Evolutionary conservation across 331 rosid species (phyloP).

Genomic region (Spiraea crenata): DNA sequence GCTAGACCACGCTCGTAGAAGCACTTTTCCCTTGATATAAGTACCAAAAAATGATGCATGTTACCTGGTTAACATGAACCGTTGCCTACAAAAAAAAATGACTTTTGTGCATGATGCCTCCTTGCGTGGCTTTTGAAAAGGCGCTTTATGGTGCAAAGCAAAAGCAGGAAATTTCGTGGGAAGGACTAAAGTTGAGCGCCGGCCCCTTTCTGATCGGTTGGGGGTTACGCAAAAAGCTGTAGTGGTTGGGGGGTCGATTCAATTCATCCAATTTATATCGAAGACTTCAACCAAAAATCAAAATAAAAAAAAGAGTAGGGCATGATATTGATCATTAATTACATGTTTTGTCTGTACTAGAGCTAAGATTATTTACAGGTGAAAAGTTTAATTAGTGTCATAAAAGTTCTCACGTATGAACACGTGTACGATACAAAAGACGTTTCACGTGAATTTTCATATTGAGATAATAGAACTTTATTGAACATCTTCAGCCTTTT

Average conservation of each 20-base stretch:
- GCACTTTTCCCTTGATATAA: not conserved
- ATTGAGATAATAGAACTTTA: no score
- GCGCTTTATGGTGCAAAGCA: not conserved
- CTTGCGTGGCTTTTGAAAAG: conserved; percentile 7
- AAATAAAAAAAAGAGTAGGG: not conserved
- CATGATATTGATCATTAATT: not conserved
- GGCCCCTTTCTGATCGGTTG: conserved; percentile 12
- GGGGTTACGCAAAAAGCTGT: not conserved
- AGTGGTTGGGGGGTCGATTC: conserved; percentile 17
- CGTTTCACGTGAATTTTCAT: no score
- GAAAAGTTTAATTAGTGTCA: no score
- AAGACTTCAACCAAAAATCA: no score
- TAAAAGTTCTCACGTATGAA: no score
- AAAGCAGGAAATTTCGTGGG: conserved; percentile 34
- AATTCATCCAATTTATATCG: not conserved
- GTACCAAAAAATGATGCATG: not conserved
- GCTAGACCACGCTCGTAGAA: no score
- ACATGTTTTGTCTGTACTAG: no score
- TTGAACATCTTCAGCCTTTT: no score
- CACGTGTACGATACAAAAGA: no score
- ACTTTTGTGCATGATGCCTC: conserved; percentile 3
- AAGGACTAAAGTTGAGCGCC: conserved; percentile 23
- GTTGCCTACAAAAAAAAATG: not conserved
- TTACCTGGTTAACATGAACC: not conserved
- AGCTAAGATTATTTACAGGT: no score